Conservation (phyloP, 371 early-diverging fungal genomes). For the Mortierella sp. region DNA sequence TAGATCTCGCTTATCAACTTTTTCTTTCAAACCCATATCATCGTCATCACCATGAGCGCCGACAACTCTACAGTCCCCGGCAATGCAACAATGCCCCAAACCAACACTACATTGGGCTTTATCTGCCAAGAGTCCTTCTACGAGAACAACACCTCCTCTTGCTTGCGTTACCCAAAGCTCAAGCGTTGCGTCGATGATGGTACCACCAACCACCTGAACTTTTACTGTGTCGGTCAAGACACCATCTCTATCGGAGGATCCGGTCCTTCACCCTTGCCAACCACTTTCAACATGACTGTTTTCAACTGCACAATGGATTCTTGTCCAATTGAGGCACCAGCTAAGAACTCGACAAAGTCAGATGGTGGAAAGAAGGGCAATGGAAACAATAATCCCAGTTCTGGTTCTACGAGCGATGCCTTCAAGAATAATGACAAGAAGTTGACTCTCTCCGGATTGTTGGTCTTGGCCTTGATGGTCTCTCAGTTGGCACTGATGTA, state of each 20-base stretch:
- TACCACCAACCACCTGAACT: slow-evolving; percentile 6
- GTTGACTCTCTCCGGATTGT: slow-evolving; percentile 15
- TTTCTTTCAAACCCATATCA: too few relatives aligned
- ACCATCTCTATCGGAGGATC: slow-evolving; percentile 25
- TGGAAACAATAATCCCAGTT: background rate
- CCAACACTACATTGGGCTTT: background rate
- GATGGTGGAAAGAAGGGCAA: background rate
- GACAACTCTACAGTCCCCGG: slow-evolving; percentile 1
- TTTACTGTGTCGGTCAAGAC: slow-evolving; percentile 25
- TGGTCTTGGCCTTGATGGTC: slow-evolving; percentile 20
- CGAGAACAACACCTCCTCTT: slow-evolving; percentile 25
- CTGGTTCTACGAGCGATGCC: background rate
- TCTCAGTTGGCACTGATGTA: slow-evolving; percentile 18
- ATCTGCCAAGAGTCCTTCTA: slow-evolving; percentile 30
- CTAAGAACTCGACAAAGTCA: background rate
- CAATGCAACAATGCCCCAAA: background rate
- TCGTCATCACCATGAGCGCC: background rate
- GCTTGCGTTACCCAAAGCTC: slow-evolving; percentile 25
- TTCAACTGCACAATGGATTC: slow-evolving; percentile 17
- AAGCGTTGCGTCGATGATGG: slow-evolving; percentile 25
- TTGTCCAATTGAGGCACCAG: slow-evolving; percentile 27
- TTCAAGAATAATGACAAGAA: background rate
- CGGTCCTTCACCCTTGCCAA: slow-evolving; percentile 23
- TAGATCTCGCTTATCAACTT: too few relatives aligned
- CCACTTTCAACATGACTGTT: slow-evolving; percentile 15